These are phyloP conservation scores for Nitzschia sp. DNA, from an alignment of 108 stramenopile genomes.

Conservation along the genomic window DNA sequence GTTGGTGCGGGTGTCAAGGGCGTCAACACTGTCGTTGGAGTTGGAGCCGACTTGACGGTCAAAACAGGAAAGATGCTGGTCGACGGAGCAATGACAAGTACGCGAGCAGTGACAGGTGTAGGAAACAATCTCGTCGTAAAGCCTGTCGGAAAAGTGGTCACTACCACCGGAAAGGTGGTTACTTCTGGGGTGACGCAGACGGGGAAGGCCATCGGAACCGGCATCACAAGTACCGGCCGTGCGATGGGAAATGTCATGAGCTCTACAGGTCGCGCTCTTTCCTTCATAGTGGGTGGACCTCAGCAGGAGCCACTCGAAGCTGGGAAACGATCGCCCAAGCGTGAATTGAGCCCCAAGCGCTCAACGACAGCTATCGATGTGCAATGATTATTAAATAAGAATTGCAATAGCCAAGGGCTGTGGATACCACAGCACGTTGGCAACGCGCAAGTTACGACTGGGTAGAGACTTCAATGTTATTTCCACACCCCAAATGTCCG, in stretches of 20 bases:
- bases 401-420: too few species aligned
- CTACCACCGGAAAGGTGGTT: slow-evolving; percentile 15
- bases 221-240: slow-evolving; percentile 1
- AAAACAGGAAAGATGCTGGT: slow-evolving; percentile 11
- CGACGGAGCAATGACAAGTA: background rate
- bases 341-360: background rate
- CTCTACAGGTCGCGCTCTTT: slow-evolving; percentile 7
- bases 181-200: background rate
- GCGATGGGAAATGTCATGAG: slow-evolving; percentile 11
- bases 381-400: background rate
- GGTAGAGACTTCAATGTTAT: too few species aligned
- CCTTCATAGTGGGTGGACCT: background rate
- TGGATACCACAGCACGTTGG: too few species aligned
- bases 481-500: too few species aligned
- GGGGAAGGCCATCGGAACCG: slow-evolving; percentile 6
- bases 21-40: slow-evolving; percentile 24
- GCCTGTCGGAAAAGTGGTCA: slow-evolving; percentile 12
- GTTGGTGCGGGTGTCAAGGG: slow-evolving; percentile 19
- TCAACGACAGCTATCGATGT: background rate
- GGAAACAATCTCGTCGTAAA: slow-evolving; percentile 22
- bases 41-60: slow-evolving; percentile 16
- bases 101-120: slow-evolving; percentile 10
- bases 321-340: background rate
- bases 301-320: background rate
- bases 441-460: too few species aligned